Percentiles rank a stretch among this genome's conserved stretches.
phyloP scores from a whole-genome alignment of 768 basidiomycete genomes.

The Candolleomyces aberdarensis region DNA sequence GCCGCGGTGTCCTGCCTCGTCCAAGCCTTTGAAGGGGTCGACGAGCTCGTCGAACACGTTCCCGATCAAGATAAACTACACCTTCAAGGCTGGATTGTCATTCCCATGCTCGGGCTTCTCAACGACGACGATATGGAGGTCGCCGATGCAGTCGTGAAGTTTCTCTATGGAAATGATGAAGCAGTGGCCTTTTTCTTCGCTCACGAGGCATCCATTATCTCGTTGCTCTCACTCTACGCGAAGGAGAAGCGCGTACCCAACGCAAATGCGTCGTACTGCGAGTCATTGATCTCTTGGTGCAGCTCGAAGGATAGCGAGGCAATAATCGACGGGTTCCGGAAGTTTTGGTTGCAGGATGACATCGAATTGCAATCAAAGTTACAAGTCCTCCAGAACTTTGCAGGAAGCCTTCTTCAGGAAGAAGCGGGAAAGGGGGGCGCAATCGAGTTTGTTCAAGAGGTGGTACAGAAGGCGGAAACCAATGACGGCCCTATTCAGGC shows the following conservation, averaged over 20 bases:
- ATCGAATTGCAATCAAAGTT: background rate
- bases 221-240: background rate
- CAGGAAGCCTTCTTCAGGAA: background rate
- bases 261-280: background rate
- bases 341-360: background rate
- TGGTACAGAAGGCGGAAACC: background rate
- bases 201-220: background rate
- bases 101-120: conserved; percentile 4
- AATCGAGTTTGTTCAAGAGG: background rate
- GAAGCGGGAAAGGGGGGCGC: background rate
- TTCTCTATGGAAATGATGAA: background rate
- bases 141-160: background rate
- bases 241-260: background rate
- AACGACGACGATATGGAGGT: conserved; percentile 1
- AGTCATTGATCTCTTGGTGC: background rate
- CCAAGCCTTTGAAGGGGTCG: background rate
- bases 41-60: background rate
- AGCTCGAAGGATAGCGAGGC: background rate
- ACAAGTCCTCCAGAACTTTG: background rate
- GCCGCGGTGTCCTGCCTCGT: background rate
- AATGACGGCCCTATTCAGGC: background rate
- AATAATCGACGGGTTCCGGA: background rate
- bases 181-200: background rate
- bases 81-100: conserved; percentile 1
- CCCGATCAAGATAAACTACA: background rate